phyloP scores from a whole-genome alignment of 768 basidiomycete genomes.

The Royoungia palumana region DNA sequence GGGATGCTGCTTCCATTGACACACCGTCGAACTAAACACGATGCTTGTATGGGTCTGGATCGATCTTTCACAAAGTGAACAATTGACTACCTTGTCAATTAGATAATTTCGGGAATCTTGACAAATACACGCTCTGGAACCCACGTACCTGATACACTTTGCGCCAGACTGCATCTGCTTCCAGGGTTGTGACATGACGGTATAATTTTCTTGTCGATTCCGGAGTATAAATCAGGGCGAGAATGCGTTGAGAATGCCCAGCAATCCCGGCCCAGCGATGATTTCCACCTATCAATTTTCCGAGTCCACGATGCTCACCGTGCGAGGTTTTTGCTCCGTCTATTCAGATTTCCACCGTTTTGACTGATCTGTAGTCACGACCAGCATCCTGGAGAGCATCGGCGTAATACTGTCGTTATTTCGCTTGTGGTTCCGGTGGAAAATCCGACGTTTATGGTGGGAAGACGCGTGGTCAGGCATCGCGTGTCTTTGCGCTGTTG shows the following conservation, averaged over 20 bases:
- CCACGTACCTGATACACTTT: too few relatives aligned
- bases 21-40: too few relatives aligned
- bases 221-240: slow-evolving; percentile 6
- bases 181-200: too few relatives aligned
- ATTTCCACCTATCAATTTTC: slow-evolving; percentile 10
- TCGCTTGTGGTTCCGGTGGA: slow-evolving; percentile 18
- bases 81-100: too few relatives aligned
- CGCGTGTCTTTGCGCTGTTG: slow-evolving; percentile 5
- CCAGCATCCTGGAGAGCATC: slow-evolving; percentile 7
- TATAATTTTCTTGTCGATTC: too few relatives aligned
- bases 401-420: slow-evolving; percentile 15
- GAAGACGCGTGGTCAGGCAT: slow-evolving; percentile 20
- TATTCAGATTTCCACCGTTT: neutral
- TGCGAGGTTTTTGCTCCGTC: slow-evolving; percentile 10
- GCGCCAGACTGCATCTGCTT: too few relatives aligned
- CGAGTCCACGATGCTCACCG: slow-evolving; percentile 8
- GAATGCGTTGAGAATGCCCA: neutral
- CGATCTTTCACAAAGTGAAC: too few relatives aligned
- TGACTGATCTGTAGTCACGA: slow-evolving; percentile 4
- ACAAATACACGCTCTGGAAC: too few relatives aligned
- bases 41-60: too few relatives aligned
- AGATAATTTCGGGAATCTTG: too few relatives aligned
- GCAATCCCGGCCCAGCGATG: slow-evolving; percentile 3
- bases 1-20: too few relatives aligned
- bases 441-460: slow-evolving; percentile 21